Percentiles rank a stretch among this genome's conserved stretches.
Evolutionary conservation across 495 filamentous ascomycete species (phyloP).

Genomic region (Tuber indicum): DNA sequence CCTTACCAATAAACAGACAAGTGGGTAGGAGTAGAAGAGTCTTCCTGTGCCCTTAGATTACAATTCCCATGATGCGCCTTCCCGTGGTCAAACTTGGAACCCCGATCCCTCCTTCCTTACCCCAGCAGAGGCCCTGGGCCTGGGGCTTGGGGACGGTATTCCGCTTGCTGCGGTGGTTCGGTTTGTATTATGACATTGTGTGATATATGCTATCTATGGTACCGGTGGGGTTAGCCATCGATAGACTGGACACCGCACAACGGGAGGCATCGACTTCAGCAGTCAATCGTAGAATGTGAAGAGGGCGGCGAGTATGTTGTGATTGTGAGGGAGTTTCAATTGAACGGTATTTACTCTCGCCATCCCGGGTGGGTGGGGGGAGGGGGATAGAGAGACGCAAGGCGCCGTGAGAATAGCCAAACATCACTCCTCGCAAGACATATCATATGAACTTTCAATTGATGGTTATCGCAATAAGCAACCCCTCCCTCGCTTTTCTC

Average conservation of each 20-base stretch:
- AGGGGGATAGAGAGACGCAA: not conserved
- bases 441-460: not conserved
- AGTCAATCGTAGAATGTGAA: not conserved
- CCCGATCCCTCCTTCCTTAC: not conserved
- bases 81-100: not conserved
- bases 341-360: not conserved
- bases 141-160: not conserved
- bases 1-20: not conserved
- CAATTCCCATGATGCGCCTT: slow-evolving; percentile 2
- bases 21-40: not conserved
- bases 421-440: not conserved
- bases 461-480: not conserved
- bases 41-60: not conserved
- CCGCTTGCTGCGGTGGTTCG: not conserved
- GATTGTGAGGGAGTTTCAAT: not conserved
- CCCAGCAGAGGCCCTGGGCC: not conserved
- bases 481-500: not conserved
- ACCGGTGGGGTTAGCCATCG: not conserved
- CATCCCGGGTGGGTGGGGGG: not conserved
- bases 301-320: not conserved
- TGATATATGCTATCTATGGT: not conserved
- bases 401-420: not conserved
- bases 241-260: slow-evolving; percentile 1
- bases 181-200: not conserved
- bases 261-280: not conserved